Base-by-base conservation (phyloP, 257 asterid species). In the Rhazya stricta region DNA sequence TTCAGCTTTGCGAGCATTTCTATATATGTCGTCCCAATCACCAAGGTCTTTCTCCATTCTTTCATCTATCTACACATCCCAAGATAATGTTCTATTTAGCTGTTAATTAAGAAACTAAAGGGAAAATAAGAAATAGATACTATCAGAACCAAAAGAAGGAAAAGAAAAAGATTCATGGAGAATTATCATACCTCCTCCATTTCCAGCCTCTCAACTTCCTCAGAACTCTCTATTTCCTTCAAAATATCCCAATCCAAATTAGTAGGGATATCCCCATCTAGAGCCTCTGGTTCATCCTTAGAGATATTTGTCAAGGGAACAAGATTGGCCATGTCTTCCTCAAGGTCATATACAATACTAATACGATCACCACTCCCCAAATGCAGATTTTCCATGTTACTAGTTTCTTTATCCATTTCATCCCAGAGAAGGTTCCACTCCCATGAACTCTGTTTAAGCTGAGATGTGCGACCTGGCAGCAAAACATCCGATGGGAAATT, bases 1-100 rank as follows among this genome's bases (percentile, higher is more conserved):
- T 80, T 95, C 99, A 60, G 96, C 83, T 85, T 91, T 95, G 50
- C 98, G 90, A 84, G 96, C 97, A 89, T 83, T 91, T 67, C 91
- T 95, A 80, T 95, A 95, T 76, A 95, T 85, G 37, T 87, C 96
- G 85, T 88, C 97, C 98, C 99, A 95, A 80, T 84, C 89, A 68
- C 94, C 99, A 79, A 92, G 78, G 79, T 82, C 74, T 80, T 87
- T 91, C 85, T 86, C 98, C 98, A 88, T 87, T 92, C 99, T 86
- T 83, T 91, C 99, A 45, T 91, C 99, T 75, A 91, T 83, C 99
- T 95, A 81, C 85, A 82, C 10, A 71, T 45, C 78, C 79, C 34
- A 86, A 78, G 57, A 79, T 15, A 75, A 78, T 62, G 81, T 67
- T 74, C 46, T 51, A 51, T 77, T 85, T 80, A 91, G 85, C 74